A percentile compares a stretch with the other conserved stretches of the same genome.
phyloP scores from a whole-genome alignment of 2,329 filamentous ascomycete species.

The Neonectria punicea region DNA sequence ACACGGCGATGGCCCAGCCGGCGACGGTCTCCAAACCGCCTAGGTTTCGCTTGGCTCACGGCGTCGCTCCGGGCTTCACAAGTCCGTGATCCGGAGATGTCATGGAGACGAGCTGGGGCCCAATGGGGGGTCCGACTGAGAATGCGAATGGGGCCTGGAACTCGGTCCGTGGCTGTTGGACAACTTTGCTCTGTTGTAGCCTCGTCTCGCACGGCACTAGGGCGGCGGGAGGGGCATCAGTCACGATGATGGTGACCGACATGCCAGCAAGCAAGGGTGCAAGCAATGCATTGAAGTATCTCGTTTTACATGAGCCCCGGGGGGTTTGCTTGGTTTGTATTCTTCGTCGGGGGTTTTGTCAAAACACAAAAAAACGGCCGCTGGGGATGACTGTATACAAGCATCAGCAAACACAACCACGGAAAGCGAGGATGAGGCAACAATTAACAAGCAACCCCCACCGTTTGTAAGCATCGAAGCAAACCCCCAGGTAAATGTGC shows the following conservation, averaged over 20 bases:
- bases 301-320: background rate
- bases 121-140: constrained; percentile 12
- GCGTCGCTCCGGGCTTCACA: constrained; percentile 17
- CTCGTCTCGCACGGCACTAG: constrained; percentile 26
- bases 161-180: constrained; percentile 39
- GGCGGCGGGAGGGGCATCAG: constrained; percentile 36
- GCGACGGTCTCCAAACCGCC: constrained; percentile 7
- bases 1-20: background rate
- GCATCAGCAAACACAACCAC: constrained; percentile 8
- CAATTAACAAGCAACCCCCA: constrained; percentile 28
- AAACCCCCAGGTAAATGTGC: constrained; percentile 19
- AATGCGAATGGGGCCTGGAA: constrained; percentile 36
- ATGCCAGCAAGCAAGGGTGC: background rate
- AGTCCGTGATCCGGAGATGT: constrained; percentile 25
- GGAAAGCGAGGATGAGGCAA: constrained; percentile 10
- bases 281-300: background rate
- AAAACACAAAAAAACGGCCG: background rate
- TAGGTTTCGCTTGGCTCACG: constrained; percentile 21
- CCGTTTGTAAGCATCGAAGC: constrained; percentile 26
- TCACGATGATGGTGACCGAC: constrained; percentile 36
- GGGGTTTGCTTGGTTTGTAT: constrained; percentile 18
- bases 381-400: background rate
- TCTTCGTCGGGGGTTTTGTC: too few relatives aligned
- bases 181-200: constrained; percentile 33
- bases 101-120: constrained; percentile 3